Evolutionary conservation across 371 early-diverging fungal species (phyloP).

Genomic region (Batkoa obscura): DNA sequence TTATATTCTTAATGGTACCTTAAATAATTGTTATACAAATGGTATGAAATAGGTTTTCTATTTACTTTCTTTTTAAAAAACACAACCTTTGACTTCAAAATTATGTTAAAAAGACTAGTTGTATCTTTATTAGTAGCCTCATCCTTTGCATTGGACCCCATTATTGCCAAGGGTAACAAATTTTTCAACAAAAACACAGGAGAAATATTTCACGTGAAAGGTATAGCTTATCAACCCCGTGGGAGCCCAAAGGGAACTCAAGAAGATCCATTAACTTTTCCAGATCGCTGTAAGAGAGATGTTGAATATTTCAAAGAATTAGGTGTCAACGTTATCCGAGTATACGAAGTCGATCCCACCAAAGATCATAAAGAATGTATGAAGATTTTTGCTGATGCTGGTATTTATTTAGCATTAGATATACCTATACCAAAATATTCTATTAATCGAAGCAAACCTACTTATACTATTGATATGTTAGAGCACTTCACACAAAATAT

Average conservation of each 20-base stretch:
- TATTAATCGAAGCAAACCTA: slow-evolving; percentile 41
- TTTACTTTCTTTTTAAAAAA: no score
- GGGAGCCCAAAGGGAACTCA: slow-evolving; percentile 13
- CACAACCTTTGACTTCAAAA: no score
- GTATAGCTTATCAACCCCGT: slow-evolving; percentile 59
- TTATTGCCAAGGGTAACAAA: slow-evolving; percentile 45
- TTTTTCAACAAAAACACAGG: slow-evolving; percentile 52
- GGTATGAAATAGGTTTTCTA: no score
- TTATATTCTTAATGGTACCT: no score
- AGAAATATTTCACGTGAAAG: slow-evolving; percentile 57
- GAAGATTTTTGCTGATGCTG: slow-evolving; percentile 40
- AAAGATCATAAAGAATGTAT: slow-evolving; percentile 60
- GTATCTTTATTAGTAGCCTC: background rate
- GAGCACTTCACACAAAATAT: slow-evolving; percentile 33
- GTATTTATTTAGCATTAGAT: slow-evolving; percentile 53
- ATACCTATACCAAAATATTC: slow-evolving; percentile 37
- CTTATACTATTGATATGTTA: slow-evolving; percentile 35
- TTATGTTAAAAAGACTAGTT: no score
- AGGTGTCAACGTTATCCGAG: slow-evolving; percentile 52
- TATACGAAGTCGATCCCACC: slow-evolving; percentile 35
- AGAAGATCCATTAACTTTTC: slow-evolving; percentile 45
- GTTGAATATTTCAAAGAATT: slow-evolving; percentile 40
- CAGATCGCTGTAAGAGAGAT: slow-evolving; percentile 40
- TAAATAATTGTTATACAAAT: no score
- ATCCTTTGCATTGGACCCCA: slow-evolving; percentile 20